Base-by-base conservation (phyloP, 805 yeast genomes). In the Pichia pseudocactophila region DNA sequence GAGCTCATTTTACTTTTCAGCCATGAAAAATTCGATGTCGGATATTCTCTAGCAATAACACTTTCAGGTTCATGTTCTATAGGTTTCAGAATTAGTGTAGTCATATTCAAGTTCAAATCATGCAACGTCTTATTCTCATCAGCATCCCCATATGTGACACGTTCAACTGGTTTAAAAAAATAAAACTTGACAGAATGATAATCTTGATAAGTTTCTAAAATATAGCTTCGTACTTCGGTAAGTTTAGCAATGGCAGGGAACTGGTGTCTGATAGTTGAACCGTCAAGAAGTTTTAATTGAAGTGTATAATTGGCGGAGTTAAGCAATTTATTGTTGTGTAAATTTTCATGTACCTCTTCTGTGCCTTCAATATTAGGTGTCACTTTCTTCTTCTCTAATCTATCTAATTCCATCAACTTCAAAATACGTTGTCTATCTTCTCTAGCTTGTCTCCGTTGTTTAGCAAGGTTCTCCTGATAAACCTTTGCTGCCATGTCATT, bases 71-170 rank as follows among this genome's bases (percentile, higher is more conserved):
- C 52, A 12, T 57, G 58, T 39, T 61, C 64, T 3, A 57, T 34
- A 4, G 92, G 89, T 54, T 83, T 82, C 49, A 88, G 64, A 19
- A 85, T 78, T 37, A 88, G 59, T 0, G 82, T 85, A 10, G 94
- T 80, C 44, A 94, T 68, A 13, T 74, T 69, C 40, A 88, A 63
- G 18, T 76, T 78, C 42, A 88, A 64, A 3, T 66, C 71, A 20
- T 56, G 57, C 31, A 88, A 63, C 3, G 77, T 62, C 45, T 62
- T 51, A 43, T 69, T 68, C 51, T 87, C 90, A 39, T 81, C 82
- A 0, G 76, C 72, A 4, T 70, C 72, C 2, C 78, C 63, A 46
- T 81, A 87, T 0, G 81, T 73, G 5, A 75, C 69, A 44, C 83
- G 71, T 17, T 86, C 89, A 36, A 76, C 66, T 4, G 70, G 68